Conservation (phyloP, 768 basidiomycete species). For the Tulasnella sp. region DNA sequence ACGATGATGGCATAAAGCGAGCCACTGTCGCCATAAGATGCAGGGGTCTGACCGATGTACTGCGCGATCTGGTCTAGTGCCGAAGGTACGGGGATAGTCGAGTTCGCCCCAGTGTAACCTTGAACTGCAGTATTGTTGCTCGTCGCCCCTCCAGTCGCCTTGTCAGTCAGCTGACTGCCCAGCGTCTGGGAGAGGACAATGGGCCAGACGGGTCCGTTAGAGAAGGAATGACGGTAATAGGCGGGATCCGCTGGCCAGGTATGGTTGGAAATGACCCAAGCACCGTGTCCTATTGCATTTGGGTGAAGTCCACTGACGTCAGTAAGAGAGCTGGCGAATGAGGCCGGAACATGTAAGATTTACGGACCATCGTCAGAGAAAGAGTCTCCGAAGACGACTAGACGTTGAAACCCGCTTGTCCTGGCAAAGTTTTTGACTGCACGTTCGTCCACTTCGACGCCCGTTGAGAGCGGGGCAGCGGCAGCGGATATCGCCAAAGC, state of each 20-base stretch:
- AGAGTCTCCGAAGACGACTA: background rate
- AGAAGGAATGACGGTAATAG: background rate
- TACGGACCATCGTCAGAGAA: background rate
- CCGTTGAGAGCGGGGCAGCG: background rate
- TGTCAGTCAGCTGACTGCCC: background rate
- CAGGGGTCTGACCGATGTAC: background rate
- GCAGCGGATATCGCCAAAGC: background rate
- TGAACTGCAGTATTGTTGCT: background rate
- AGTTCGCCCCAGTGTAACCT: background rate
- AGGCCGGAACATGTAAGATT: background rate
- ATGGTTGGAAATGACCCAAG: background rate
- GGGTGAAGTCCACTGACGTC: background rate
- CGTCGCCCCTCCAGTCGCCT: background rate
- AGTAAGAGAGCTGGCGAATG: background rate
- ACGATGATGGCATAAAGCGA: background rate
- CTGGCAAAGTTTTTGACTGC: background rate
- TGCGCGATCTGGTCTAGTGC: background rate
- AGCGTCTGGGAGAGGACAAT: background rate
- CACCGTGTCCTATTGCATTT: background rate
- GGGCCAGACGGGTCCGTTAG: background rate
- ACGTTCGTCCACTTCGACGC: background rate
- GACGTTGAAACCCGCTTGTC: background rate
- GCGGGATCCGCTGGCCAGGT: background rate
- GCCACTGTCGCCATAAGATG: background rate
- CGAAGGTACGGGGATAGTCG: background rate